These are phyloP conservation scores for Pythium dissotocum DNA, from an alignment of 352 stramenopile genomes.

Conservation along the genomic window DNA sequence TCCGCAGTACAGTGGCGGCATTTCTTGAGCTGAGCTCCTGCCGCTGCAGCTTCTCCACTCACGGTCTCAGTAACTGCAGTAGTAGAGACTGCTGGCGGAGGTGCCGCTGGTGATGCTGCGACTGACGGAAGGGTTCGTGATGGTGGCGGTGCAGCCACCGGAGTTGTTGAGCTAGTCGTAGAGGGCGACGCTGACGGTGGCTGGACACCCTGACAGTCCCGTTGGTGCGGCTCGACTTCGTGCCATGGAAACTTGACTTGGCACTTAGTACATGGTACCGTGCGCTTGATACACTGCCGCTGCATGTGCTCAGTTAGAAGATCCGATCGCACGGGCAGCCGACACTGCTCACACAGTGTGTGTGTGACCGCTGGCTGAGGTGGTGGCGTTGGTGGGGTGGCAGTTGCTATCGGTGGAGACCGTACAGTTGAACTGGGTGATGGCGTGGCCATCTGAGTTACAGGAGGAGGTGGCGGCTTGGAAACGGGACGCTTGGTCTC, in stretches of 20 bases:
- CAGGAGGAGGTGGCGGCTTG: slow-evolving; percentile 7
- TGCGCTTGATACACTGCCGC: slow-evolving; percentile 56
- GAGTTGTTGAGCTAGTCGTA: not conserved
- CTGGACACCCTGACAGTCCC: not conserved
- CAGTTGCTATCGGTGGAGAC: not conserved
- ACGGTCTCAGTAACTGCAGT: not conserved
- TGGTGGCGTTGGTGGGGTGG: slow-evolving; percentile 6
- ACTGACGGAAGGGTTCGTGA: not conserved
- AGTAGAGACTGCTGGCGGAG: not conserved
- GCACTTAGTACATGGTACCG: slow-evolving; percentile 43
- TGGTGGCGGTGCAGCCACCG: not conserved
- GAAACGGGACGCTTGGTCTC: not conserved
- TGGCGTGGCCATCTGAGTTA: not conserved
- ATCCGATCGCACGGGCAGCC: slow-evolving; percentile 51
- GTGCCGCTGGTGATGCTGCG: not conserved
- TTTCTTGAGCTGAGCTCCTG: slow-evolving; percentile 41
- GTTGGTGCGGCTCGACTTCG: slow-evolving; percentile 45
- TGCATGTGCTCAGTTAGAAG: slow-evolving; percentile 54
- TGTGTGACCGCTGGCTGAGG: slow-evolving; percentile 10
- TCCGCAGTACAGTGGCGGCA: slow-evolving; percentile 66
- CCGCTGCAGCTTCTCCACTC: not conserved
- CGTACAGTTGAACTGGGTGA: not conserved
- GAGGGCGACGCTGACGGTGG: not conserved
- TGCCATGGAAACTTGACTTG: slow-evolving; percentile 45
- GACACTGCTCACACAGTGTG: slow-evolving; percentile 44